phyloP scores from a whole-genome alignment of 768 basidiomycete genomes.

The Holtermannia corniformis region DNA sequence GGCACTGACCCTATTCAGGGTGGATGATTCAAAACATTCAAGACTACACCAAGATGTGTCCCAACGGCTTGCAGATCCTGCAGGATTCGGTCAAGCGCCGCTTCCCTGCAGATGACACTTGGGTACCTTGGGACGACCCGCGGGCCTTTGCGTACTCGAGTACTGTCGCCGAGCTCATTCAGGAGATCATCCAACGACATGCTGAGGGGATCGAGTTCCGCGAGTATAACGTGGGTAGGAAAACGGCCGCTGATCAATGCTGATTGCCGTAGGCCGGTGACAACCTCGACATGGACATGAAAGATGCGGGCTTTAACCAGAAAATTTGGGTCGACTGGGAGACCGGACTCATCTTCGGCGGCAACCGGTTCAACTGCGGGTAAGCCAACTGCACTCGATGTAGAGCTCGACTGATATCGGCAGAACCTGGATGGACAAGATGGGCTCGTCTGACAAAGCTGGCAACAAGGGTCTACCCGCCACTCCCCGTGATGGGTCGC shows the following conservation, averaged over 20 bases:
- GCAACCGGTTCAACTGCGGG: constrained; percentile 51
- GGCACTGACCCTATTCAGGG: constrained; percentile 39
- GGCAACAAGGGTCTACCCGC: constrained; percentile 94
- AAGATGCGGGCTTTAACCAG: constrained; percentile 81
- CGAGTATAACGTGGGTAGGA: constrained; percentile 59
- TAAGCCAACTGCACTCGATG: constrained; percentile 7
- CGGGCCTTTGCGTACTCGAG: constrained; percentile 71
- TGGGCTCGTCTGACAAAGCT: constrained; percentile 86
- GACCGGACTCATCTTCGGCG: constrained; percentile 81
- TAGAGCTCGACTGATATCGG: background rate
- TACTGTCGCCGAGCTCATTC: constrained; percentile 86
- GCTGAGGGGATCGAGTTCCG: constrained; percentile 85
- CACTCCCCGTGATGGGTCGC: constrained; percentile 90
- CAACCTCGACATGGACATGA: constrained; percentile 97
- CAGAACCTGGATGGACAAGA: constrained; percentile 60
- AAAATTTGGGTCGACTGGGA: constrained; percentile 91
- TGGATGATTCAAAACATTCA: constrained; percentile 99
- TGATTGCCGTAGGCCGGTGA: constrained; percentile 57
- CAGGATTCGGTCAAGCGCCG: constrained; percentile 77
- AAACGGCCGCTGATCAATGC: background rate
- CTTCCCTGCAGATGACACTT: constrained; percentile 87
- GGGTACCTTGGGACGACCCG: constrained; percentile 83
- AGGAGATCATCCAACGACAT: constrained; percentile 91
- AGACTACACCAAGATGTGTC: constrained; percentile 74
- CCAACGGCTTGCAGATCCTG: constrained; percentile 72